Conservation (phyloP, 2,329 filamentous ascomycete genomes). For the Venturiaceae sp. region DNA sequence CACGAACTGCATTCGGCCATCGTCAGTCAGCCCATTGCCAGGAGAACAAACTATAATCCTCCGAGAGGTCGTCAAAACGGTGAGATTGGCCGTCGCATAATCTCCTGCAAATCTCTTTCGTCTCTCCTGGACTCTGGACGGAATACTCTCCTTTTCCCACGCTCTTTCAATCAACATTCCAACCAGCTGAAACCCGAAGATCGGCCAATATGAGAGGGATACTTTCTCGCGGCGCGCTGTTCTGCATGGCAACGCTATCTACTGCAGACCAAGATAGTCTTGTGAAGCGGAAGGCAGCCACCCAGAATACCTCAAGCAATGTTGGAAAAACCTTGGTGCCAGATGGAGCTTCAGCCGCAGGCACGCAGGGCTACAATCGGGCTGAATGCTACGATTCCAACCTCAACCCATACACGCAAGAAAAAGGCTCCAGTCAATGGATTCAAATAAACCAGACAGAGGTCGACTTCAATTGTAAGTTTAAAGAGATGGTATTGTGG, state of each 20-base stretch:
- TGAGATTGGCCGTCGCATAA: background rate
- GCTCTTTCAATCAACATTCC: background rate
- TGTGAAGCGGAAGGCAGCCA: background rate
- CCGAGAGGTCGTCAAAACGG: background rate
- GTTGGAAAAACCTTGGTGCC: background rate
- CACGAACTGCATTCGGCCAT: background rate
- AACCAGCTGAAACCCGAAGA: background rate
- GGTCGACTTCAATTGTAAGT: background rate
- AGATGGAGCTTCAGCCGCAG: background rate
- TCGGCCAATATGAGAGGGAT: background rate
- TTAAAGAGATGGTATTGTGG: background rate
- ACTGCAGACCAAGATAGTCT: background rate
- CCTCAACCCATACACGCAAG: background rate
- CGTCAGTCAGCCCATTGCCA: background rate
- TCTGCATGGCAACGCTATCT: background rate
- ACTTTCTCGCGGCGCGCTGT: background rate
- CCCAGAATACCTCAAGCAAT: background rate
- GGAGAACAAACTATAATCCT: background rate
- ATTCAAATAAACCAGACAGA: constrained; percentile 3
- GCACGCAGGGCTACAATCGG: background rate
- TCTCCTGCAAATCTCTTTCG: background rate
- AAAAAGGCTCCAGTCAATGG: background rate
- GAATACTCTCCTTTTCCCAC: background rate
- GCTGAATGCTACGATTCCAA: constrained; percentile 4
- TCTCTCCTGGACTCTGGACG: background rate